These are phyloP conservation scores for Seminavis robusta DNA, from an alignment of 108 stramenopile genomes.

Conservation along the genomic window DNA sequence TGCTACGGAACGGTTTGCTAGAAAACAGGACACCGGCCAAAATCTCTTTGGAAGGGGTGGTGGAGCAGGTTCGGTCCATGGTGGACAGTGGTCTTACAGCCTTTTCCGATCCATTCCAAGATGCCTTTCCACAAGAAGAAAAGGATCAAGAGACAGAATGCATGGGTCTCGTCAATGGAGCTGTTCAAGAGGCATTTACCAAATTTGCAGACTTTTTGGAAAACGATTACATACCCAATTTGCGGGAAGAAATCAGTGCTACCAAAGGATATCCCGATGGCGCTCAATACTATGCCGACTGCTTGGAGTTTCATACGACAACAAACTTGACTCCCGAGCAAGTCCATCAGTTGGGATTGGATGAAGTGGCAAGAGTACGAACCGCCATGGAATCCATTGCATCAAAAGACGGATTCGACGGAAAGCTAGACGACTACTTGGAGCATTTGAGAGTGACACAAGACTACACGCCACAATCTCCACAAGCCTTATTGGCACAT, in stretches of 20 bases:
- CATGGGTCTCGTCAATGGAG: slow-evolving; percentile 4
- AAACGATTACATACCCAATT: slow-evolving; percentile 44
- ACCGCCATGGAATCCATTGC: slow-evolving; percentile 42
- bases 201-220: slow-evolving; percentile 40
- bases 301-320: slow-evolving; percentile 53
- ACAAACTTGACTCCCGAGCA: slow-evolving; percentile 49
- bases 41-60: slow-evolving; percentile 24
- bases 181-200: slow-evolving; percentile 13
- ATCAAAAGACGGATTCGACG: slow-evolving; percentile 33
- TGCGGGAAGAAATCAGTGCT: slow-evolving; percentile 43
- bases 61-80: slow-evolving; percentile 31
- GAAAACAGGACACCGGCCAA: slow-evolving; percentile 30
- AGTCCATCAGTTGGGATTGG: slow-evolving; percentile 52
- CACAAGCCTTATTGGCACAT: slow-evolving; percentile 28
- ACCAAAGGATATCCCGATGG: slow-evolving; percentile 46
- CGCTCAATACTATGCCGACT: slow-evolving; percentile 38
- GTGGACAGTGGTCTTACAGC: slow-evolving; percentile 10
- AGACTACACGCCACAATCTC: slow-evolving; percentile 33
- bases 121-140: slow-evolving; percentile 17
- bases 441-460: slow-evolving; percentile 35
- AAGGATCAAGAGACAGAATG: slow-evolving; percentile 16
- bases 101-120: slow-evolving; percentile 20
- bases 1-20: slow-evolving; percentile 18
- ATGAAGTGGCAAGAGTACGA: slow-evolving; percentile 39
- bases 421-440: slow-evolving; percentile 38